Percentiles rank a stretch among this genome's conserved stretches.
These are phyloP conservation scores for Bonnemaisonia californica DNA, from an alignment of 31 red algal species.

Conservation along the genomic window DNA sequence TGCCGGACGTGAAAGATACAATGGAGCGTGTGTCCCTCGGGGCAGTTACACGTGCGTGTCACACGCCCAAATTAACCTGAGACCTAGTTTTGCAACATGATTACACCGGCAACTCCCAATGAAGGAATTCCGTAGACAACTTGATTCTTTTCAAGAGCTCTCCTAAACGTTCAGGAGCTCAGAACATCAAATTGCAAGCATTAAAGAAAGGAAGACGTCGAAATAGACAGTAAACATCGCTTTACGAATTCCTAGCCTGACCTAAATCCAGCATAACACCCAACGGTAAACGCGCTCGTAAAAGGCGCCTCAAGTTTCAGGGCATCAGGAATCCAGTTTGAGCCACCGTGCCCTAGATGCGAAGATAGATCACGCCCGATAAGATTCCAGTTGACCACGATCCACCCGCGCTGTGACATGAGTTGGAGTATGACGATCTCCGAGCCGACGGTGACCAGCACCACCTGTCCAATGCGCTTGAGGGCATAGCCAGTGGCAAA, in stretches of 20 bases:
- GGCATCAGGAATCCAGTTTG: slow-evolving; percentile 33
- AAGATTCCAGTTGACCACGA: slow-evolving; percentile 69
- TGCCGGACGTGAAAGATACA: too few species aligned
- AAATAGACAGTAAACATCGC: too few species aligned
- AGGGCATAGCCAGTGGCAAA: slow-evolving; percentile 76
- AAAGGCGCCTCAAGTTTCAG: slow-evolving; percentile 55
- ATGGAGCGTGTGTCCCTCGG: too few species aligned
- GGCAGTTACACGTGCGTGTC: too few species aligned
- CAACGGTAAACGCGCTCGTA: slow-evolving; percentile 45
- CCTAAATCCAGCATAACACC: slow-evolving; percentile 55
- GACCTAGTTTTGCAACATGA: too few species aligned
- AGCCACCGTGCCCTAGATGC: slow-evolving; percentile 26
- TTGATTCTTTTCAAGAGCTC: too few species aligned
- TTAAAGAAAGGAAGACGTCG: too few species aligned
- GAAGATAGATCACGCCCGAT: slow-evolving; percentile 52
- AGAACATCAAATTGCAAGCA: too few species aligned
- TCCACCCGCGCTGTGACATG: slow-evolving; percentile 78
- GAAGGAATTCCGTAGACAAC: too few species aligned
- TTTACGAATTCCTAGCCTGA: slow-evolving; percentile 22
- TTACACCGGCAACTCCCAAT: too few species aligned
- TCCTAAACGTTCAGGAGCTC: too few species aligned
- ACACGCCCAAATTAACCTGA: too few species aligned
- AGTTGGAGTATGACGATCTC: slow-evolving; percentile 65
- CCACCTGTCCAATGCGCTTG: slow-evolving; percentile 63
- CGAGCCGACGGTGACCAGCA: slow-evolving; percentile 54